Conservation (phyloP, 2,329 filamentous ascomycete species). For the Penicillium palitans region DNA sequence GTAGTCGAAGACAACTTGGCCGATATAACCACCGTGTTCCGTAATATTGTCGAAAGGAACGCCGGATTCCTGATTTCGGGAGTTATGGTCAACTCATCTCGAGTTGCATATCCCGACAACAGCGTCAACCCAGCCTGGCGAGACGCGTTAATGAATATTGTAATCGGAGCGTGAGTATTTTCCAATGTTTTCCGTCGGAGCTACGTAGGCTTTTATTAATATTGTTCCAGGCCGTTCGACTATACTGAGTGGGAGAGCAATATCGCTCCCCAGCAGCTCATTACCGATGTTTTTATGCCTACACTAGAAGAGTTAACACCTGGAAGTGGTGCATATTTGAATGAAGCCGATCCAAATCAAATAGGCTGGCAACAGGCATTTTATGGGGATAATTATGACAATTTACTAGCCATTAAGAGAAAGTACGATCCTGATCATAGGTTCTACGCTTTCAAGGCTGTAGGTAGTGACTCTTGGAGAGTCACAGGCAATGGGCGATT, state of each 20-base stretch:
- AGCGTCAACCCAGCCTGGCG: constrained; percentile 20
- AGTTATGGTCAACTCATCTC: constrained; percentile 15
- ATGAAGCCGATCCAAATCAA: constrained; percentile 27
- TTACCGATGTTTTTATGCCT: constrained; percentile 15
- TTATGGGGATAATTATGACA: constrained; percentile 21
- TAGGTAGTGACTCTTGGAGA: constrained; percentile 16
- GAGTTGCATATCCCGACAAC: constrained; percentile 6
- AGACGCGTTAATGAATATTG: constrained; percentile 7
- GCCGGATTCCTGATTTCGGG: constrained; percentile 12
- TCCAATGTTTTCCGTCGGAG: too few species aligned
- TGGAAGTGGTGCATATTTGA: constrained; percentile 24
- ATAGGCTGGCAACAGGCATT: constrained; percentile 24
- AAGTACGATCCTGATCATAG: constrained; percentile 17
- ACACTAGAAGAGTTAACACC: constrained; percentile 14
- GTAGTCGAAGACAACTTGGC: constrained; percentile 8
- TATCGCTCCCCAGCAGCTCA: background rate
- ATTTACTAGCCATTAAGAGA: constrained; percentile 6
- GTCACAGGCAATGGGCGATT: background rate
- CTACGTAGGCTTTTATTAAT: background rate
- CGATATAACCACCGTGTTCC: constrained; percentile 1
- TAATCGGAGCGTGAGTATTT: constrained; percentile 8
- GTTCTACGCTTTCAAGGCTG: constrained; percentile 16
- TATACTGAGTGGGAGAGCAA: constrained; percentile 5
- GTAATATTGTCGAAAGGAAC: constrained; percentile 6
- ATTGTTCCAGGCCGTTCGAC: constrained; percentile 4